These are phyloP conservation scores for Pyropia haitanensis DNA, from an alignment of 23 red algal species.

Conservation along the genomic window DNA sequence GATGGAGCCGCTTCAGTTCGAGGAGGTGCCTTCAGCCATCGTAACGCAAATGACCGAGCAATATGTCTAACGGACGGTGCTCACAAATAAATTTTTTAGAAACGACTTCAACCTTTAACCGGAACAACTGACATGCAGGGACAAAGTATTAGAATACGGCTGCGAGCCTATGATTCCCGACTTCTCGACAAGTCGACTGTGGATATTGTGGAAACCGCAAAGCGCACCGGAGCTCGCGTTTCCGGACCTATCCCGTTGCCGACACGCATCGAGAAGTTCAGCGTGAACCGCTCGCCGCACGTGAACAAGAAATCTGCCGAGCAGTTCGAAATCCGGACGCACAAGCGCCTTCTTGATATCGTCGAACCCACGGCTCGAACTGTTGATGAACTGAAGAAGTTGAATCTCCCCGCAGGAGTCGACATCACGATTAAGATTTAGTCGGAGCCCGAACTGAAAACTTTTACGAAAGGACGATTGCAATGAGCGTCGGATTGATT, in stretches of 20 bases:
- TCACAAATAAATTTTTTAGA: too few species aligned
- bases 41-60: too few species aligned
- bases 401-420: slow-evolving; percentile 2
- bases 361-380: background rate
- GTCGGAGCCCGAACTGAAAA: background rate
- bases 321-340: slow-evolving; percentile 6
- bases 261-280: background rate
- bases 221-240: background rate
- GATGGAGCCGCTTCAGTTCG: slow-evolving; percentile 30
- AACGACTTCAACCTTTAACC: too few species aligned
- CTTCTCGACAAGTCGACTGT: background rate
- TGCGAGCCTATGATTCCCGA: background rate
- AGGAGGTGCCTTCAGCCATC: slow-evolving; percentile 25
- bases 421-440: slow-evolving; percentile 2
- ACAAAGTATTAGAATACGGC: too few species aligned
- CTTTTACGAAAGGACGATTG: too few species aligned
- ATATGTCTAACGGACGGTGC: too few species aligned
- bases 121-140: too few species aligned
- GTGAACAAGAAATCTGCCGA: slow-evolving; percentile 1
- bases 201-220: slow-evolving; percentile 1
- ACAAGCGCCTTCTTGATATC: slow-evolving; percentile 4
- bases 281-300: background rate
- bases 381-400: background rate
- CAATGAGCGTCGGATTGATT: too few species aligned
- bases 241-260: slow-evolving; percentile 1